Evolutionary conservation across 331 rosid genomes (phyloP).

Genomic region (Malus hybrid): DNA sequence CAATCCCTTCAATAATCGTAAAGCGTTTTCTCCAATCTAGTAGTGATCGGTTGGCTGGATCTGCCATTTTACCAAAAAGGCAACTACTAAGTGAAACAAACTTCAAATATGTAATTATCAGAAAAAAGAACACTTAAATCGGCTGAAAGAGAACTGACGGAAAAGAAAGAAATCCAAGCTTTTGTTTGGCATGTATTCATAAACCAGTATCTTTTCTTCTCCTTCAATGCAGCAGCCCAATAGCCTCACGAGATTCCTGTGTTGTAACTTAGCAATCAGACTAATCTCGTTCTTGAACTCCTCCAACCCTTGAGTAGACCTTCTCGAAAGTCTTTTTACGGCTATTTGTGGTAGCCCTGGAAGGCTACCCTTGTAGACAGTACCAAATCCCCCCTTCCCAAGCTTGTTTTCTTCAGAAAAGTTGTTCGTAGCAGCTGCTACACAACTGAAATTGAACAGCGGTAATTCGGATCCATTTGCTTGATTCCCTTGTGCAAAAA

Average conservation of each 20-base stretch:
- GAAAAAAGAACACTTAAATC: no score
- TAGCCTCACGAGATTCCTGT: background rate
- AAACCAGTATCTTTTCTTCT: background rate
- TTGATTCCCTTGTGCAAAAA: constrained; percentile 35
- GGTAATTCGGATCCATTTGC: constrained; percentile 54
- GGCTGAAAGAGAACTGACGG: background rate
- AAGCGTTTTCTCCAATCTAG: background rate
- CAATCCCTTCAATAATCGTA: background rate
- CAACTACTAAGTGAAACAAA: background rate
- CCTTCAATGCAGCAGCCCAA: constrained; percentile 1
- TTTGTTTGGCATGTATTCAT: constrained; percentile 5
- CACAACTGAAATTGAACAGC: background rate
- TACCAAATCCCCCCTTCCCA: constrained; percentile 13
- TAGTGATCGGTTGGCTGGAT: background rate
- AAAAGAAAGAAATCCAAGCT: background rate
- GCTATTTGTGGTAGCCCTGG: background rate
- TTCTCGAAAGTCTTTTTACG: background rate
- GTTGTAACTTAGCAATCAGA: background rate
- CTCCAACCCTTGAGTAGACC: background rate
- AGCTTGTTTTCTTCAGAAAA: background rate
- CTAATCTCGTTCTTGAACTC: constrained; percentile 1
- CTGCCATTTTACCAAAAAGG: background rate
- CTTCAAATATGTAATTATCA: no score
- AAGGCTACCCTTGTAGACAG: background rate
- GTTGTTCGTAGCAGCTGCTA: background rate